phyloP scores from a whole-genome alignment of 2,329 filamentous ascomycete species.

The Aspergillus fructus region DNA sequence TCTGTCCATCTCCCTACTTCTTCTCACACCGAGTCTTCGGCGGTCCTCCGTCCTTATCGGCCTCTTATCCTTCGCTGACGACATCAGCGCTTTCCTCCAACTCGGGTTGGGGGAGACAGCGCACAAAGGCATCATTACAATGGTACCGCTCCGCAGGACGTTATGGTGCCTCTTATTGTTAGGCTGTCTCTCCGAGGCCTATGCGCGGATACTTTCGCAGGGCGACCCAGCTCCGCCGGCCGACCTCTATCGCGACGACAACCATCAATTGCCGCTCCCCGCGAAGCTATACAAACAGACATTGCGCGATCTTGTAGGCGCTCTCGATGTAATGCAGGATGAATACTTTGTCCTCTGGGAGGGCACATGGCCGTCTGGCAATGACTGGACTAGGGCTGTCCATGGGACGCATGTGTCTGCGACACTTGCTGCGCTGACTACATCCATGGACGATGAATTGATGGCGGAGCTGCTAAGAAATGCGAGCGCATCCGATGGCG shows the following conservation, averaged over 20 bases:
- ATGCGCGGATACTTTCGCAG: constrained; percentile 34
- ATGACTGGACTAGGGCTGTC: constrained; percentile 93
- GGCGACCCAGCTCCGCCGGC: constrained; percentile 16
- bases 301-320: constrained; percentile 52
- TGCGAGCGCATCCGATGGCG: background rate
- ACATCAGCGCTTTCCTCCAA: background rate
- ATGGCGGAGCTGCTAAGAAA: constrained; percentile 28
- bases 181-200: constrained; percentile 19
- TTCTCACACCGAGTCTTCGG: background rate
- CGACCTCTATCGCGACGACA: constrained; percentile 12
- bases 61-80: constrained; percentile 8
- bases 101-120: background rate
- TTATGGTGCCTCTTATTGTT: constrained; percentile 25
- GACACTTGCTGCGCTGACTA: constrained; percentile 68
- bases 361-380: constrained; percentile 79
- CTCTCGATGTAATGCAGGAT: constrained; percentile 73
- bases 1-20: constrained; percentile 5
- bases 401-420: constrained; percentile 76
- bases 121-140: background rate
- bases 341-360: constrained; percentile 74
- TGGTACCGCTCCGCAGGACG: constrained; percentile 12
- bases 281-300: constrained; percentile 21
- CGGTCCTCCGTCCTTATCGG: background rate
- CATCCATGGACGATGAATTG: constrained; percentile 48
- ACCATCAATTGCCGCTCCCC: constrained; percentile 16